Conservation (phyloP, 140 eudicot genomes). For the Erigeron philadelphicus region DNA sequence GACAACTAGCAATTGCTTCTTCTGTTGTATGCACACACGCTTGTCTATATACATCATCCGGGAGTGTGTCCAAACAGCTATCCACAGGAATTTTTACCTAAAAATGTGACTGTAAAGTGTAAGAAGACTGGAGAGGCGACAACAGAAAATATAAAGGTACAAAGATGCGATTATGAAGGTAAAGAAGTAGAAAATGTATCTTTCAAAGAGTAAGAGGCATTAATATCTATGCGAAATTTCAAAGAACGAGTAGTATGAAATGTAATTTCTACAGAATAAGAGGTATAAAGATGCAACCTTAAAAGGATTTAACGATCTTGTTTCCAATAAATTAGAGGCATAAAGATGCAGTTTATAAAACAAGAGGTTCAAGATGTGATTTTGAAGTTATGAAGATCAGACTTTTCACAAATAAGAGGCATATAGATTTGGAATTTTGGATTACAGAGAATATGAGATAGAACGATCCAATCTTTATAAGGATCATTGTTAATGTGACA, state of each 20-base stretch:
- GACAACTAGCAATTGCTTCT: constrained; percentile 94
- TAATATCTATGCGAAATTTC: not conserved
- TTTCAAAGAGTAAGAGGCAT: not conserved
- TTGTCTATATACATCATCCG: constrained; percentile 69
- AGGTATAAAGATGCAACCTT: too few species aligned
- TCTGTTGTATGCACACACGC: constrained; percentile 92
- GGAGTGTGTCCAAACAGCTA: constrained; percentile 65
- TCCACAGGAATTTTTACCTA: constrained; percentile 80
- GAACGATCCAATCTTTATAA: not conserved
- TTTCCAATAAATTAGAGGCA: not conserved
- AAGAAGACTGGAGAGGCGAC: too few species aligned
- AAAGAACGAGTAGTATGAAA: too few species aligned
- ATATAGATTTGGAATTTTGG: too few species aligned
- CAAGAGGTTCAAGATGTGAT: not conserved
- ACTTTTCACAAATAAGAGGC: too few species aligned
- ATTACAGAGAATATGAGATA: too few species aligned
- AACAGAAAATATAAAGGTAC: constrained; percentile 1
- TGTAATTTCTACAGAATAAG: too few species aligned
- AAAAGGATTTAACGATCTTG: not conserved
- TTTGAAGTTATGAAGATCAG: not conserved
- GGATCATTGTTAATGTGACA: constrained; percentile 6
- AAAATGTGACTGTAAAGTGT: not conserved
- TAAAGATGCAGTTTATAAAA: not conserved
- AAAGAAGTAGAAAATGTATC: too few species aligned
- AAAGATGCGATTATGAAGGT: not conserved